Evolutionary conservation across 768 basidiomycete species (phyloP).

Genomic region (Collybiopsis confluens): DNA sequence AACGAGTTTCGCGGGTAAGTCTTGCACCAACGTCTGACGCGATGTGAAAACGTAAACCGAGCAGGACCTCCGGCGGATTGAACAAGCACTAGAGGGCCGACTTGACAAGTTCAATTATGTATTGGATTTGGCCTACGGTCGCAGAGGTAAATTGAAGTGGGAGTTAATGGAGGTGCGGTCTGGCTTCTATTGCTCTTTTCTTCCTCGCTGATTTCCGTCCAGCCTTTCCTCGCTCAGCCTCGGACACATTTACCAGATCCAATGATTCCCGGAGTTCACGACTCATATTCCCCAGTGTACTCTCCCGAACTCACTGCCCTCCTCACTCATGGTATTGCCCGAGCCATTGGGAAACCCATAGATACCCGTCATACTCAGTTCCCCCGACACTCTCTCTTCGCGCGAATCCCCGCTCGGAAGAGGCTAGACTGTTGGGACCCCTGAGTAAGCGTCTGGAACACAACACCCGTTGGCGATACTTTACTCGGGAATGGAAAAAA

Average conservation of each 20-base stretch:
- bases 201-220: background rate
- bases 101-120: conserved; percentile 49
- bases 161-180: conserved; percentile 65
- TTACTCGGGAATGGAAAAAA: conserved; percentile 48
- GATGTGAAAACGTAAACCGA: background rate
- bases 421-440: conserved; percentile 55
- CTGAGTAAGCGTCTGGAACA: conserved; percentile 72
- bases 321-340: conserved; percentile 48
- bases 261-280: conserved; percentile 48
- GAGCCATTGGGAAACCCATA: conserved; percentile 42
- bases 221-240: conserved; percentile 58
- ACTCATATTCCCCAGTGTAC: conserved; percentile 61
- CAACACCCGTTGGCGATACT: conserved; percentile 70
- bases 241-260: conserved; percentile 30
- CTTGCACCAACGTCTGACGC: background rate
- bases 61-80: conserved; percentile 52
- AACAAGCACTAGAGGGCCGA: conserved; percentile 49
- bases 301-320: conserved; percentile 59
- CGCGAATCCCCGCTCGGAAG: conserved; percentile 52
- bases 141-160: conserved; percentile 65
- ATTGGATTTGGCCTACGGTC: conserved; percentile 70
- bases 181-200: background rate
- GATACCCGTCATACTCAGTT: conserved; percentile 31
- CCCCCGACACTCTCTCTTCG: conserved; percentile 59
- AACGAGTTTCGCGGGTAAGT: conserved; percentile 47